Conservation (phyloP, 768 basidiomycete genomes). For the Suillus bovinus region DNA sequence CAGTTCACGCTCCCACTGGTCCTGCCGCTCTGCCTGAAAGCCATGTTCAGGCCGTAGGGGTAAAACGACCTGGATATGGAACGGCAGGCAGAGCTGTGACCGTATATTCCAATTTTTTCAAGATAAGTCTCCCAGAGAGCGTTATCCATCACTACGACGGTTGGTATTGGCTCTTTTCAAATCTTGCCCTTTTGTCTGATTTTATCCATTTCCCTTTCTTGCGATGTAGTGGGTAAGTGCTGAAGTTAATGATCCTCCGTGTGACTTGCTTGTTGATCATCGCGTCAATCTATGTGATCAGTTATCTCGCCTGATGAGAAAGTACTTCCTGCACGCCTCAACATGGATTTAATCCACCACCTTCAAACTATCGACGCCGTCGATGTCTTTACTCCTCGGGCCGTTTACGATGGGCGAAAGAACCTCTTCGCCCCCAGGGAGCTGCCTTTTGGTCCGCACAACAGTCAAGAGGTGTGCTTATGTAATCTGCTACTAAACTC, state of each 20-base stretch:
- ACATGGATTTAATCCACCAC: constrained; percentile 66
- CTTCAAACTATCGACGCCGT: constrained; percentile 61
- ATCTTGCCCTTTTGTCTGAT: constrained; percentile 22
- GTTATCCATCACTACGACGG: constrained; percentile 82
- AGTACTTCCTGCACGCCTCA: constrained; percentile 62
- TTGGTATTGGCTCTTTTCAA: constrained; percentile 33
- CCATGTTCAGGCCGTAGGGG: constrained; percentile 59
- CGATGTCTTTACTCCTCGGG: constrained; percentile 70
- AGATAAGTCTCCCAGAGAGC: constrained; percentile 55
- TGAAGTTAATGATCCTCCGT: background rate
- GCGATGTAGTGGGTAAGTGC: constrained; percentile 23
- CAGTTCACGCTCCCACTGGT: constrained; percentile 33
- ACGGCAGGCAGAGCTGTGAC: constrained; percentile 47
- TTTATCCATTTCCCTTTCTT: constrained; percentile 6
- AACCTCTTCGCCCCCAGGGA: constrained; percentile 66
- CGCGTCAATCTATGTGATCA: constrained; percentile 22
- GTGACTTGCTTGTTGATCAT: constrained; percentile 16
- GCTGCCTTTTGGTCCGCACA: constrained; percentile 56
- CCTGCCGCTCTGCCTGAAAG: constrained; percentile 24
- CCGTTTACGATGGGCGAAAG: constrained; percentile 79
- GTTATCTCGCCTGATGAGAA: constrained; percentile 73
- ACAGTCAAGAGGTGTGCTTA: constrained; percentile 50
- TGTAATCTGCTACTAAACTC: constrained; percentile 6
- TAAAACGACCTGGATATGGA: constrained; percentile 67
- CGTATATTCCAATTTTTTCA: constrained; percentile 63